These are phyloP conservation scores for Lumnitzera littorea DNA, from an alignment of 345 rosid genomes.

Conservation along the genomic window DNA sequence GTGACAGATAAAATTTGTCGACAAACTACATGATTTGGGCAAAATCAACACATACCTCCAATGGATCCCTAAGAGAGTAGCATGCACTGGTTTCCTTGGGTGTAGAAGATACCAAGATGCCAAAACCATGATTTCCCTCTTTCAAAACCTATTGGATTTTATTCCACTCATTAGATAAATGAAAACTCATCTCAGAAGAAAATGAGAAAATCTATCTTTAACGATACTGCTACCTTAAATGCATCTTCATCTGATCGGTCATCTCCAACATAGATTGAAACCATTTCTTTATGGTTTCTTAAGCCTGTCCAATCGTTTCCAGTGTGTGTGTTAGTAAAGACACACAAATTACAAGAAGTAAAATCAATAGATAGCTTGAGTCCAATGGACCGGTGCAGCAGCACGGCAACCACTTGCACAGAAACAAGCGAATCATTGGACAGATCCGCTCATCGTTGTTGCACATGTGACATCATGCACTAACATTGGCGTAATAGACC, in stretches of 20 bases:
- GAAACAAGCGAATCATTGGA: too few species aligned
- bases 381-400: too few species aligned
- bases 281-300: constrained; percentile 20
- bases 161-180: constrained; percentile 1
- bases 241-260: constrained; percentile 44
- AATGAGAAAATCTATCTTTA: not conserved
- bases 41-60: constrained; percentile 15
- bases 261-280: constrained; percentile 42
- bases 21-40: too few species aligned
- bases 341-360: not conserved
- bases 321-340: not conserved
- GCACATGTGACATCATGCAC: too few species aligned
- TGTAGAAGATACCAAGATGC: constrained; percentile 30
- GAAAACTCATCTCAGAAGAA: not conserved
- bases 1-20: too few species aligned
- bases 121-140: constrained; percentile 26
- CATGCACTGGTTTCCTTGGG: constrained; percentile 36
- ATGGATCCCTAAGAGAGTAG: constrained; percentile 31
- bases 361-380: too few species aligned
- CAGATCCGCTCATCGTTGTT: too few species aligned
- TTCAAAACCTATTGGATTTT: constrained; percentile 19
- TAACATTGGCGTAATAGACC: too few species aligned
- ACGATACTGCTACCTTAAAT: constrained; percentile 25
- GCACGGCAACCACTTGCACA: too few species aligned
- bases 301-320: constrained; percentile 10